Base-by-base conservation (phyloP, 2,329 filamentous ascomycete genomes). In the Hypocrella siamensis region DNA sequence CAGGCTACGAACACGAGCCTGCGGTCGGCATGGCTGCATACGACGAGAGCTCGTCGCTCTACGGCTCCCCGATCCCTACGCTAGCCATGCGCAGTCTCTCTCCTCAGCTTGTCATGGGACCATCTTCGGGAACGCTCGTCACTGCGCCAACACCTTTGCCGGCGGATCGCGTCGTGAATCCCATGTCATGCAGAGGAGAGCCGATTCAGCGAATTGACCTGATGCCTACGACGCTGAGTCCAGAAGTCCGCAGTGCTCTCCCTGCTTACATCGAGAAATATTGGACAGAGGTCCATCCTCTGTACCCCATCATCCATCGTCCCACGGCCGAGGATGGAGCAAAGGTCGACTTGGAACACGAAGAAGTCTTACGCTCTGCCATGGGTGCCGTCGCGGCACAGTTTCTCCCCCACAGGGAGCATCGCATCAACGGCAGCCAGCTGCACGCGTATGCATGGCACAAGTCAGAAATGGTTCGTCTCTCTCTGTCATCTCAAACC, bases 381-480 rank as follows among this genome's bases (percentile, higher is more conserved):
- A 70, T 72, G 67, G 67, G 66, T 16, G 67, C 67, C n/a, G 46
- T 71, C 19, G 67, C 62, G 28, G 63, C 65, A 16, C 66, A 71
- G 41, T 63, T 58, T 37, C 49, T 68, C 32, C 48, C 54, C 30
- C 51, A 54, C 43, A 56, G 56, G 45, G 63, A 67, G 31, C 60
- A 70, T 45, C 63, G 66, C 35, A 53, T 53, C 35, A 59, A 58
- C 41, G 66, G 65, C 18, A 60, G 56, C 31, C 52, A 61, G 34
- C 52, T 72, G 42, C 64, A 71, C 48, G 57, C 60, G 31, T 61
- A 61, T 42, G 65, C 65, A 9, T 63, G 52, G 54, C 54, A 63
- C 40, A 62, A 63, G 46, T 56, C 57, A 33, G 61, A 61, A 46
- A 49, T 56, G 40, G 67, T 70, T 27, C 25, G 9, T 7, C 25